These are phyloP conservation scores for Strobilomyces dryophilus DNA, from an alignment of 768 basidiomycete species.

Conservation along the genomic window DNA sequence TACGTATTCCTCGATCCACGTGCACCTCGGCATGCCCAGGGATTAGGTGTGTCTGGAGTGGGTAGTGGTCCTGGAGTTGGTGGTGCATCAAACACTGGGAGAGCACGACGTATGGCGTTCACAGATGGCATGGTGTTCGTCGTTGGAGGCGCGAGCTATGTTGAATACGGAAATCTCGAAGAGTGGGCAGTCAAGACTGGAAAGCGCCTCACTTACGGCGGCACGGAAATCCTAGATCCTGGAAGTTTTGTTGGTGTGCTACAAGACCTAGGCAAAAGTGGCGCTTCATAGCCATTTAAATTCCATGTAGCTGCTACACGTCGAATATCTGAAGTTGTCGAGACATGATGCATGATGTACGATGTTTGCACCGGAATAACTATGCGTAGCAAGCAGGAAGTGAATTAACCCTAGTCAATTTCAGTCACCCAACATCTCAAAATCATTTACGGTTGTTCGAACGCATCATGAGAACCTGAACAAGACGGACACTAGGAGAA, in stretches of 20 bases:
- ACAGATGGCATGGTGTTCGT: constrained; percentile 88
- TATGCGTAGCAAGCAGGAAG: constrained; percentile 13
- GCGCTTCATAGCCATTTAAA: constrained; percentile 18
- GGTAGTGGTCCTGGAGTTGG: constrained; percentile 42
- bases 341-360: too few species aligned
- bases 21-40: constrained; percentile 54
- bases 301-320: constrained; percentile 39
- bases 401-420: not conserved
- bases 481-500: constrained; percentile 62
- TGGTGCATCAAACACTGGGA: constrained; percentile 31
- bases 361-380: not conserved
- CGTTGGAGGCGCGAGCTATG: constrained; percentile 95
- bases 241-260: constrained; percentile 75
- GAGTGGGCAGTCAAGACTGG: constrained; percentile 87
- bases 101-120: constrained; percentile 67
- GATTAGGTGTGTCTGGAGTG: constrained; percentile 45
- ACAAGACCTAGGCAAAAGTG: constrained; percentile 53
- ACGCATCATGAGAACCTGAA: constrained; percentile 73
- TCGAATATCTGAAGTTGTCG: not conserved
- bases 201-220: constrained; percentile 88
- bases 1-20: constrained; percentile 93
- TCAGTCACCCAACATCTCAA: not conserved
- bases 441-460: constrained; percentile 45
- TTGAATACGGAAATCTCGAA: constrained; percentile 94
- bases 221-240: constrained; percentile 92